A percentile compares a stretch with the other conserved stretches of the same genome.
These are phyloP conservation scores for Arthrobotrys sphaeroides DNA, from an alignment of 2,329 filamentous ascomycete species.

Conservation along the genomic window DNA sequence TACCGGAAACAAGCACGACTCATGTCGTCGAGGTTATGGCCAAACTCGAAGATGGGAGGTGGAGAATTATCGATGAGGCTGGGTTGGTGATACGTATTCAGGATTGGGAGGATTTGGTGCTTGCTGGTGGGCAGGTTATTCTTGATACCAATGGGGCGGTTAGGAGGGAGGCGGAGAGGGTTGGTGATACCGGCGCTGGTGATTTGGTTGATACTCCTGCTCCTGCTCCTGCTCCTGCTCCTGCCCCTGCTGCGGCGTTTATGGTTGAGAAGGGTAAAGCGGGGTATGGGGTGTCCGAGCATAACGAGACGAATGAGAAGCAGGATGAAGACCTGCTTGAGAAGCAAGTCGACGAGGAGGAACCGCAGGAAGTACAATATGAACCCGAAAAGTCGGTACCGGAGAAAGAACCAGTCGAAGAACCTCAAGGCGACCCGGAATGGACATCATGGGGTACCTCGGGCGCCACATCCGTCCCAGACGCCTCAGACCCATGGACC, in stretches of 20 bases:
- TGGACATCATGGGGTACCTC: constrained; percentile 29
- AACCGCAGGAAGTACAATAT: neutral
- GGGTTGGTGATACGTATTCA: constrained; percentile 27
- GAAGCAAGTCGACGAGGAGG: neutral
- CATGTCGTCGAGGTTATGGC: neutral
- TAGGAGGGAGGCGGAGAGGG: constrained; percentile 16
- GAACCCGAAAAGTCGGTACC: neutral
- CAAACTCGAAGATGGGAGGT: constrained; percentile 6
- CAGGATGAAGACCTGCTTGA: neutral
- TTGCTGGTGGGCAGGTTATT: constrained; percentile 5
- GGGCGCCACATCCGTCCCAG: neutral
- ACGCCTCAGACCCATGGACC: constrained; percentile 8
- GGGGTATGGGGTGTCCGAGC: neutral
- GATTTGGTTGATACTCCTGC: neutral
- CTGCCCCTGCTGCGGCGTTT: neutral
- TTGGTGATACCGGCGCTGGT: too few species aligned
- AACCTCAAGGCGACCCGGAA: constrained; percentile 26
- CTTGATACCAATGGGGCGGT: constrained; percentile 10
- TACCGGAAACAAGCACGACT: neutral
- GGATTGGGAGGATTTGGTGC: constrained; percentile 32
- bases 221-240: neutral
- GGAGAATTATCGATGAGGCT: constrained; percentile 36
- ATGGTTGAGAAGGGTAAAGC: neutral
- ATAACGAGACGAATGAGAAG: neutral
- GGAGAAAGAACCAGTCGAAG: neutral